Base-by-base conservation (phyloP, 192 early-diverging fungal genomes). In the Coemansia guatemalensis region DNA sequence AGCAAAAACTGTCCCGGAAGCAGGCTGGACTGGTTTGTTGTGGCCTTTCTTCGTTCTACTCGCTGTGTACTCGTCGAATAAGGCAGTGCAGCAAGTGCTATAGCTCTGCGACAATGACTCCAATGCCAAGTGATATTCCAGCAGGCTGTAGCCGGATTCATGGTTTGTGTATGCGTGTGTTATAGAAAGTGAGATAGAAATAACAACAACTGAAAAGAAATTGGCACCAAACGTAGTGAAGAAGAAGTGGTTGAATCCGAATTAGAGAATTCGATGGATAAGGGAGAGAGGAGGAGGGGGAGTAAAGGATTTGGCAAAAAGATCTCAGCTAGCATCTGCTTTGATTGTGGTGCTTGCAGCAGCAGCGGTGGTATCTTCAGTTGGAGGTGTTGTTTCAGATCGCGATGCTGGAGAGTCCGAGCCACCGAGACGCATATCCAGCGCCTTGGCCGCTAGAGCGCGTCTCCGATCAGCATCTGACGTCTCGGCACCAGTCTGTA, bases 1-100 rank as follows among this genome's bases (percentile, higher is more conserved):
- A 79, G 63, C 3, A 79, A 64, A 18, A 79, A 62, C 47, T 79
- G 76, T 12, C 76, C 76, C 0, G 76, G 76, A 12, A 79, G 67
- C 41, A 79, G 48, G 20, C 44, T 64, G 18, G 47, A 23, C 54
- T 56, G 58, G 24, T 65, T 53, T 20, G 21, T 33, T 20, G n/a
- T 50, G 50, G 48, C 27, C 21, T 54, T 48, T 39, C 26, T 21
- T 5, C 29, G 51, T 11, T 24, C 11, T 20, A 48, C n/a, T 24
- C 0, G 18, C 23, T 58, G 57, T 53, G 65, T 32, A 30, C 35
- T 29, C 9, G 48, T 41, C 8, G 51, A 41, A 21, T 58, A 47
- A 59, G 41, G 24, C 4, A 47, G 21, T 4, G 60, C 9, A 29
- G 26, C 48, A 21, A 29, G 12, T 53, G 52, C 3, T 21, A 53